A percentile compares a stretch with the other conserved stretches of the same genome.
These are phyloP conservation scores for Cucurbita maxima DNA, from an alignment of 306 rosid species.

Conservation along the genomic window DNA sequence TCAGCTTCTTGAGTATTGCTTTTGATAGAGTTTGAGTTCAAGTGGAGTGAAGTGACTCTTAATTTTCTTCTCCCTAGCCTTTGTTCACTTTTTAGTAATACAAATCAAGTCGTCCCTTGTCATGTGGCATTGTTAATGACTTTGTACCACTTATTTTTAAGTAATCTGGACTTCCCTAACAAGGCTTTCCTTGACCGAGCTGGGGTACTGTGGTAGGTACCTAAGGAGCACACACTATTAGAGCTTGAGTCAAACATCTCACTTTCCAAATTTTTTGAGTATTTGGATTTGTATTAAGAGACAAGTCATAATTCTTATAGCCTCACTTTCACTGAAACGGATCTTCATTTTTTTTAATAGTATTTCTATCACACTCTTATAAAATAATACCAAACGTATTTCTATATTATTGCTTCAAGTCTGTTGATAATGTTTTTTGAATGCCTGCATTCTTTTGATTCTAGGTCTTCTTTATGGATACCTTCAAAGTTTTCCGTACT, in stretches of 20 bases:
- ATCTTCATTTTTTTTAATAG: not conserved
- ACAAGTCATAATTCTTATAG: not conserved
- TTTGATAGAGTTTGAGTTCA: not conserved
- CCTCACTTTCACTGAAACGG: not conserved
- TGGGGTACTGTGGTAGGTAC: not conserved
- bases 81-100: not conserved
- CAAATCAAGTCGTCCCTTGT: not conserved
- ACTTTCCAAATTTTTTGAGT: not conserved
- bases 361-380: not conserved
- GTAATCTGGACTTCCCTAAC: not conserved
- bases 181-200: not conserved
- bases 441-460: conserved; percentile 7
- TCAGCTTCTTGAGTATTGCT: not conserved
- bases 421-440: conserved; percentile 9
- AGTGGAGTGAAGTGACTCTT: not conserved
- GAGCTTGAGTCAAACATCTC: not conserved
- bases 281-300: not conserved
- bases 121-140: not conserved
- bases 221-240: not conserved
- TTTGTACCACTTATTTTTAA: not conserved
- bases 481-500: conserved; percentile 66
- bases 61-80: not conserved
- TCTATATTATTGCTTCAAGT: not conserved
- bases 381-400: not conserved
- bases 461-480: conserved; percentile 68